phyloP scores from a whole-genome alignment of 148 eudicot species.

The Rhododendron henanense region DNA sequence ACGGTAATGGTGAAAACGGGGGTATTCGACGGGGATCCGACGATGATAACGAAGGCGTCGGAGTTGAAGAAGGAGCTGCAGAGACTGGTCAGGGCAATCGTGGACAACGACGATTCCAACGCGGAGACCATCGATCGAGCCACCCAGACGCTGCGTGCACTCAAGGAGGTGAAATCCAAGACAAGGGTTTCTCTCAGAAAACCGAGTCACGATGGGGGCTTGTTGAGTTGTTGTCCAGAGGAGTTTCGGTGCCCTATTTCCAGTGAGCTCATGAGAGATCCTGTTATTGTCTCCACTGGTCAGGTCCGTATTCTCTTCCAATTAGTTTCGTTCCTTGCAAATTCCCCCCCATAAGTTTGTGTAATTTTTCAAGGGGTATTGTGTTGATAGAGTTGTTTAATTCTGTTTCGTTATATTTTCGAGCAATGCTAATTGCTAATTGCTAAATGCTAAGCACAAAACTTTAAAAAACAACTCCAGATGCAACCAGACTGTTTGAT shows the following conservation, averaged over 20 bases:
- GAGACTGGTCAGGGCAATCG: slow-evolving; percentile 46
- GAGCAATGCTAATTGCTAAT: too few relatives aligned
- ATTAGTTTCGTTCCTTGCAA: slow-evolving; percentile 8
- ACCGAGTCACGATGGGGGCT: background rate
- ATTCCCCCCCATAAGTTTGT: background rate
- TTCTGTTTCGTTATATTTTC: background rate
- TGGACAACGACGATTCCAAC: slow-evolving; percentile 30
- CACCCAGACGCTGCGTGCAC: slow-evolving; percentile 35
- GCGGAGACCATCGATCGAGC: slow-evolving; percentile 64
- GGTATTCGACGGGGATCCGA: slow-evolving; percentile 48
- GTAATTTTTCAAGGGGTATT: background rate
- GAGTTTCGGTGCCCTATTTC: slow-evolving; percentile 85
- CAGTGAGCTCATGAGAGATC: slow-evolving; percentile 77
- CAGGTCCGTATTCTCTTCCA: slow-evolving; percentile 34
- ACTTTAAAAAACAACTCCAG: background rate
- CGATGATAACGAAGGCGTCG: slow-evolving; percentile 28
- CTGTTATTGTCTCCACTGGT: slow-evolving; percentile 77
- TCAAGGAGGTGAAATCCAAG: slow-evolving; percentile 50
- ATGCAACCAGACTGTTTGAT: too few relatives aligned
- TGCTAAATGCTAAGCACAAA: background rate
- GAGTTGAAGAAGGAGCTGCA: slow-evolving; percentile 76
- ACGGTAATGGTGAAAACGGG: slow-evolving; percentile 66
- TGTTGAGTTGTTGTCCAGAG: slow-evolving; percentile 33
- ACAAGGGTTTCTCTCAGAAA: slow-evolving; percentile 24
- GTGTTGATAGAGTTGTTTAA: background rate